Base-by-base conservation (phyloP, 2,329 filamentous ascomycete genomes). In the Epichloe festucae region DNA sequence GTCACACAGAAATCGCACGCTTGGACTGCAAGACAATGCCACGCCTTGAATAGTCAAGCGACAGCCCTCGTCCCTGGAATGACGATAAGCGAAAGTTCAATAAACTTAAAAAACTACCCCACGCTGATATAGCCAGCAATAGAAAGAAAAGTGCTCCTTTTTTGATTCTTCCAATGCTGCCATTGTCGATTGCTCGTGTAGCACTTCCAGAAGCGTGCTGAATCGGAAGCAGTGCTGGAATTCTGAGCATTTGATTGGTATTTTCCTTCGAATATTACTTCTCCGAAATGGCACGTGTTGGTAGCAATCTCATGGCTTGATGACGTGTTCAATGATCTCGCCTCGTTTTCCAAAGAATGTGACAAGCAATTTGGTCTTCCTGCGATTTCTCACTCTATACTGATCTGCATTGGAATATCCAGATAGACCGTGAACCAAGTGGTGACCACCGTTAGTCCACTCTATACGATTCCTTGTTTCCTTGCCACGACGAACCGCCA, bases 1-100 rank as follows among this genome's bases (percentile, higher is more conserved):
- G 27, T 31, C 27, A 31, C 46, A 10, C 21, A 54, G 23, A 15
- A n/a, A 23, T 31, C 8, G 56, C 49, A 54, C 54, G 51, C 54
- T 36, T 23, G 14, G 45, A 23, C 36, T 39, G 21, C 31, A 3
- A 31, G 5, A 31, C 6, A 35, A 36, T 21, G 51, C 47, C 47
- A 46, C 42, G 39, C 34, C 31, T 34, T 36, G 40, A 27, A 23
- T 23, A 15, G 21, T 6, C 21, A 42, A 5, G 49, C 15, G 34
- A 31, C 38, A n/a, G 38, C 38, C 15, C 27, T 31, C 21, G 23
- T 27, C 17, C 36, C 27, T 34, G 23, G 6, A 45, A 45, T 34
- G 43, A 45, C 43, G 43, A 45, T 45, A 31, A 45, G 21, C 43
- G 43, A 45, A 42, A 45, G 21, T n/a, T 3, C 23, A 45, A 45